These are phyloP conservation scores for Pleodorina starrii DNA, from an alignment of 139 green algal genomes.

Conservation along the genomic window DNA sequence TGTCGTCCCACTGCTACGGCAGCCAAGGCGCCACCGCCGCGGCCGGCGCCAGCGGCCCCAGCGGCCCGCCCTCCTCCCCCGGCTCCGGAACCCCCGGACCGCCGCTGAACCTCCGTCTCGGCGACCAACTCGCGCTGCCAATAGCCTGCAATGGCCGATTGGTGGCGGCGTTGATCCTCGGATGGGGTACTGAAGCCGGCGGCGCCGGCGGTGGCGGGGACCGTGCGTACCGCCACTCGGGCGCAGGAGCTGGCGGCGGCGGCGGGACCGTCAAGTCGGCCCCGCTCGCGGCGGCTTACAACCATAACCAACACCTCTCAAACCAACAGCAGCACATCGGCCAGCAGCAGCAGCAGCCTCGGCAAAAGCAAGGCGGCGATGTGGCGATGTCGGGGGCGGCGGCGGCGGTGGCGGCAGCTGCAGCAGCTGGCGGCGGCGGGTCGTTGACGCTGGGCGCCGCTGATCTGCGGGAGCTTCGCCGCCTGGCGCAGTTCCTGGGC, in stretches of 20 bases:
- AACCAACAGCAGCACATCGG: no score
- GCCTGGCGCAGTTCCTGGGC: slow-evolving; percentile 23
- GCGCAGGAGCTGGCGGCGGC: background rate
- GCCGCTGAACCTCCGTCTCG: background rate
- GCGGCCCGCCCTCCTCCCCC: background rate
- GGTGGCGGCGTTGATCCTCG: slow-evolving; percentile 2
- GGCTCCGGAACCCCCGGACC: background rate
- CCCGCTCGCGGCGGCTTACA: no score
- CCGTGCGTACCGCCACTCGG: background rate
- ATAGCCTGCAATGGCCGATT: background rate
- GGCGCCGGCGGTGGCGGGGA: background rate
- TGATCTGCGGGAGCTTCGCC: slow-evolving; percentile 21
- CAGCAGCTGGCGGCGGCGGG: background rate
- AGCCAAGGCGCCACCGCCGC: background rate
- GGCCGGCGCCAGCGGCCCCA: background rate
- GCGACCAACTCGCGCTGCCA: background rate
- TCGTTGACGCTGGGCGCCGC: background rate
- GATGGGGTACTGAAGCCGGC: background rate
- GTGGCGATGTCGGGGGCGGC: no score
- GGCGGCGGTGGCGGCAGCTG: background rate
- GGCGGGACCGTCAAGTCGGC: background rate
- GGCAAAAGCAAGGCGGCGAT: no score
- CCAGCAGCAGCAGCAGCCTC: slow-evolving; percentile 1
- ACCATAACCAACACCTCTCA: background rate
- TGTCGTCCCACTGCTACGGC: background rate